Conservation (phyloP, 2,329 filamentous ascomycete genomes). For the Penicillium sp. region DNA sequence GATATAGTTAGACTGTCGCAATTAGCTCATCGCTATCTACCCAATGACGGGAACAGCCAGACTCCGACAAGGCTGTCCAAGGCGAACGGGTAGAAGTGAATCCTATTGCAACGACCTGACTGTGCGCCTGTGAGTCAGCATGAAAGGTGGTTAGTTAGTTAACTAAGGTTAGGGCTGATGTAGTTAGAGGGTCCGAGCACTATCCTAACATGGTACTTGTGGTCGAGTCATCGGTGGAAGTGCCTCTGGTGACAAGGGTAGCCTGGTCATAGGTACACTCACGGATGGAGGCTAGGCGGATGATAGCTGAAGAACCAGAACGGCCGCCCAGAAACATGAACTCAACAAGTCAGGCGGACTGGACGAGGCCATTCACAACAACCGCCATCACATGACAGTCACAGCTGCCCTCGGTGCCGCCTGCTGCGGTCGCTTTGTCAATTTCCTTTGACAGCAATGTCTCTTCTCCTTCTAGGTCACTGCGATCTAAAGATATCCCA, state of each 20-base stretch:
- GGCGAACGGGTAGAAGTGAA: background rate
- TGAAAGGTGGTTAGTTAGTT: too few species aligned
- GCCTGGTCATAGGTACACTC: background rate
- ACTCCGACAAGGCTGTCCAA: background rate
- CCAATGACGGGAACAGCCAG: background rate
- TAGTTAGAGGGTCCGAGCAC: background rate
- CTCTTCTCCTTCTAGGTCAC: background rate
- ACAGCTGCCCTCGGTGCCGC: conserved; percentile 3
- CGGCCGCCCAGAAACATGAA: background rate
- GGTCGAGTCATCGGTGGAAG: background rate
- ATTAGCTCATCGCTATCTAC: background rate
- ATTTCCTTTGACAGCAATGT: background rate
- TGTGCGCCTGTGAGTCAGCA: background rate
- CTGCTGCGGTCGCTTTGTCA: conserved; percentile 1
- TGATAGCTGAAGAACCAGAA: background rate
- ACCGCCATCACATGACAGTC: conserved; percentile 15
- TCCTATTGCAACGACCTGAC: background rate
- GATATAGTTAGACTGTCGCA: background rate
- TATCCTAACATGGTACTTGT: background rate
- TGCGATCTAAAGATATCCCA: background rate
- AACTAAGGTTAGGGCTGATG: background rate
- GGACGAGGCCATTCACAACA: background rate
- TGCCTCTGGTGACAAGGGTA: background rate
- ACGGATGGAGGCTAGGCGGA: background rate
- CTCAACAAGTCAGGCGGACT: background rate